Percentiles rank a stretch among this genome's conserved stretches.
These are phyloP conservation scores for Thalassiosira livingstoniorum DNA, from an alignment of 352 stramenopile species.

Conservation along the genomic window DNA sequence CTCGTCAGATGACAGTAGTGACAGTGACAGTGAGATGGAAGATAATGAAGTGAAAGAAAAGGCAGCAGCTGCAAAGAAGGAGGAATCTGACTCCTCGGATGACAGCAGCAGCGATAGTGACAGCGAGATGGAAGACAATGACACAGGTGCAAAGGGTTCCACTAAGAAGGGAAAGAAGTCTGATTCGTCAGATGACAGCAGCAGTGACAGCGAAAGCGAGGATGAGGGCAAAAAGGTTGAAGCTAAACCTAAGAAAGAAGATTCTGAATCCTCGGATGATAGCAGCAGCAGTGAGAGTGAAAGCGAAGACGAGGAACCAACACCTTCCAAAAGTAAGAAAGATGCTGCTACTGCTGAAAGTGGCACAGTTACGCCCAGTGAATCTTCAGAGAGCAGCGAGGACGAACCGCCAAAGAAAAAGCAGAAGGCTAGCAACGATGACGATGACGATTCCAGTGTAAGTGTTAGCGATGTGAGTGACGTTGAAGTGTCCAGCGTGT, in stretches of 20 bases:
- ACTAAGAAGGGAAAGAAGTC: background rate
- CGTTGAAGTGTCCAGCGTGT: slow-evolving; percentile 85
- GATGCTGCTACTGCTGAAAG: no score
- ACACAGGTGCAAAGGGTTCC: slow-evolving; percentile 1
- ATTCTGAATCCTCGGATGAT: background rate
- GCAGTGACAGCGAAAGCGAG: slow-evolving; percentile 30
- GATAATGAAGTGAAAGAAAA: slow-evolving; percentile 26
- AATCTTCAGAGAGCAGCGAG: slow-evolving; percentile 32
- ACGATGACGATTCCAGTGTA: slow-evolving; percentile 51
- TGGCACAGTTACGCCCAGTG: no score
- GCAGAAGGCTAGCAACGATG: slow-evolving; percentile 38
- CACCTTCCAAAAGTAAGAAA: slow-evolving; percentile 10
- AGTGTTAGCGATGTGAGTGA: slow-evolving; percentile 79
- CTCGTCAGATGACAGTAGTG: slow-evolving; percentile 11
- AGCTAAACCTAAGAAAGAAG: slow-evolving; percentile 13
- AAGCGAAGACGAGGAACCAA: slow-evolving; percentile 19
- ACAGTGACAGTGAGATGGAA: slow-evolving; percentile 5
- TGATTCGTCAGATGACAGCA: slow-evolving; percentile 31
- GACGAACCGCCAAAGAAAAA: slow-evolving; percentile 31
- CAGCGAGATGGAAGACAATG: slow-evolving; percentile 22
- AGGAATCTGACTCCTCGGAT: slow-evolving; percentile 19
- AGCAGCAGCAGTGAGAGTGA: slow-evolving; percentile 31
- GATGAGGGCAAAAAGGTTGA: slow-evolving; percentile 29
- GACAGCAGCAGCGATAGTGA: slow-evolving; percentile 5
- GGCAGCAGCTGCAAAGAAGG: slow-evolving; percentile 40